These are phyloP conservation scores for Trichoderma gracile DNA, from an alignment of 2,329 filamentous ascomycete species.

Conservation along the genomic window DNA sequence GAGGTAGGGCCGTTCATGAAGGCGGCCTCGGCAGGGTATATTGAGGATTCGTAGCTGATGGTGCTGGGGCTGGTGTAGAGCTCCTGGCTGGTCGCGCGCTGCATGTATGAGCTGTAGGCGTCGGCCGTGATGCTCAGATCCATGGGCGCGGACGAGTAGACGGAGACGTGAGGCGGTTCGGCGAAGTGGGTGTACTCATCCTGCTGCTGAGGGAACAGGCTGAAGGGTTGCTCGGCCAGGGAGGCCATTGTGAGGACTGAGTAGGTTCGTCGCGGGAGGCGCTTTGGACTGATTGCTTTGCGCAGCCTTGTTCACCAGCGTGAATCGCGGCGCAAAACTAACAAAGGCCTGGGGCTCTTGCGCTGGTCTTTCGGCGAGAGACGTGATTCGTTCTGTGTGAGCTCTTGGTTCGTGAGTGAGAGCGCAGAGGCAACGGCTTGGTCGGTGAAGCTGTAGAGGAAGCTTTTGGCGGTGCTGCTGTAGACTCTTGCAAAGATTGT, in stretches of 20 bases:
- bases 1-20: constrained; percentile 51
- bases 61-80: constrained; percentile 32
- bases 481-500: background rate
- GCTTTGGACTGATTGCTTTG: constrained; percentile 1
- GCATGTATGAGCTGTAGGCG: constrained; percentile 45
- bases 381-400: background rate
- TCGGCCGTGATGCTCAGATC: constrained; percentile 53
- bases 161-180: constrained; percentile 44
- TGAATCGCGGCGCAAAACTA: constrained; percentile 10
- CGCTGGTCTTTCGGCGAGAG: background rate
- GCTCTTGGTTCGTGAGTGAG: background rate
- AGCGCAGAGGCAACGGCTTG: background rate
- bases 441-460: background rate
- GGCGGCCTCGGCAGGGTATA: constrained; percentile 49
- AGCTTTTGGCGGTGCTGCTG: background rate
- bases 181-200: constrained; percentile 50
- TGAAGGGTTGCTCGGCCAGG: constrained; percentile 35
- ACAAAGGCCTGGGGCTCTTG: background rate
- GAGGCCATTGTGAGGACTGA: constrained; percentile 33
- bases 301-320: constrained; percentile 13
- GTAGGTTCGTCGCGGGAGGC: background rate
- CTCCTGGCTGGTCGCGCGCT: constrained; percentile 36
- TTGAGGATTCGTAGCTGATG: constrained; percentile 48
- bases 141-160: constrained; percentile 47
- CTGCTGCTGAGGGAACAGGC: constrained; percentile 35